Evolutionary conservation across 805 yeast species (phyloP).

Genomic region (Candida ulmi): DNA sequence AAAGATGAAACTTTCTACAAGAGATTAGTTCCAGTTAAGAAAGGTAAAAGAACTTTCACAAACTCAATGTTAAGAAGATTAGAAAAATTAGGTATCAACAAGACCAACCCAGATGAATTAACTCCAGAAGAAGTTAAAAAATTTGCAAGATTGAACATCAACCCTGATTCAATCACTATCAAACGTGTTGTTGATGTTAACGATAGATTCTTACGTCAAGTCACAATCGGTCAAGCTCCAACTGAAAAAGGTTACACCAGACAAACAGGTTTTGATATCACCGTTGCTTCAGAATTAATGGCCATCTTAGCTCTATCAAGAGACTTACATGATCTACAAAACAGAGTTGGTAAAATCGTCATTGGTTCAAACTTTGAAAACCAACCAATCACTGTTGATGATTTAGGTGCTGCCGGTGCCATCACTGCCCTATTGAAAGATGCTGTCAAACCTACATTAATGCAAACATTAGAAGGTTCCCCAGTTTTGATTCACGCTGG

Average conservation of each 20-base stretch:
- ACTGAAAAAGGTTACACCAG: constrained; percentile 73
- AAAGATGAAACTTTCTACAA: constrained; percentile 65
- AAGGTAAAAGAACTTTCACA: constrained; percentile 64
- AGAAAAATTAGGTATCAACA: constrained; percentile 59
- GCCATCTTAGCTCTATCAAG: constrained; percentile 74
- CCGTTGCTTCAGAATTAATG: constrained; percentile 85
- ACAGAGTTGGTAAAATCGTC: constrained; percentile 70
- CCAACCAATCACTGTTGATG: constrained; percentile 77
- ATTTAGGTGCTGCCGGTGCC: constrained; percentile 83
- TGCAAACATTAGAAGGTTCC: constrained; percentile 87
- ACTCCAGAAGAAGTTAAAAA: constrained; percentile 59
- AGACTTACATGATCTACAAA: constrained; percentile 66
- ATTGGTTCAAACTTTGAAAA: constrained; percentile 64
- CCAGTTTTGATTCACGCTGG: constrained; percentile 88
- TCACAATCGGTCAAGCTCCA: constrained; percentile 77
- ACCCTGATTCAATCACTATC: constrained; percentile 76
- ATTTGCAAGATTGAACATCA: constrained; percentile 69
- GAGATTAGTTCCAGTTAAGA: constrained; percentile 70
- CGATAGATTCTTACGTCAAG: constrained; percentile 73
- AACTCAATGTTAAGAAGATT: constrained; percentile 63
- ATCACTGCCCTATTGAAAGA: constrained; percentile 76
- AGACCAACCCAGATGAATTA: constrained; percentile 67
- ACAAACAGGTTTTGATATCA: constrained; percentile 74
- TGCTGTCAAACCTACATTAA: constrained; percentile 77
- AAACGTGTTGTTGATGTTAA: constrained; percentile 83